These are phyloP conservation scores for Meredithiella fracta DNA, from an alignment of 2,329 filamentous ascomycete genomes.

Conservation along the genomic window DNA sequence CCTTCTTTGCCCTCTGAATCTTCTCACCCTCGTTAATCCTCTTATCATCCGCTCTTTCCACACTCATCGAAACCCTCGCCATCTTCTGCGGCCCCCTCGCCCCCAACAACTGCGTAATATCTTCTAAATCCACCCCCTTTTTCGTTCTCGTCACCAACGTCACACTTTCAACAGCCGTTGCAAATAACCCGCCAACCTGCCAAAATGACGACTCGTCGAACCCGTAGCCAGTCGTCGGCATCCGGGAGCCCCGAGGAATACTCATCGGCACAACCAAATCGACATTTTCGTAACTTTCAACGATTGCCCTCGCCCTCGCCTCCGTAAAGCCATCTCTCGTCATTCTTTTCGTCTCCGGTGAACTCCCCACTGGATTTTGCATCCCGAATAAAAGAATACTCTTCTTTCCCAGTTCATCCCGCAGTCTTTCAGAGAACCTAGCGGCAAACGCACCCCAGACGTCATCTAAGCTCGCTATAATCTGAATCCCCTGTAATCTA, in stretches of 20 bases:
- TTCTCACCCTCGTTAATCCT: slow-evolving; percentile 1
- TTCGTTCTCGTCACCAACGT: slow-evolving; percentile 33
- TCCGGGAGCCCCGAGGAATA: slow-evolving; percentile 33
- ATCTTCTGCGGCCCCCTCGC: slow-evolving; percentile 65
- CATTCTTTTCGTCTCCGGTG: neutral
- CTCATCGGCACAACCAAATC: slow-evolving; percentile 65
- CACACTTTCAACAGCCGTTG: slow-evolving; percentile 60
- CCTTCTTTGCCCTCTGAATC: neutral
- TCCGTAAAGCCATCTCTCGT: slow-evolving; percentile 39
- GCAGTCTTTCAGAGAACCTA: slow-evolving; percentile 56
- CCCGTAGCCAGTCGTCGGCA: slow-evolving; percentile 15
- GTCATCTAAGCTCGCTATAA: slow-evolving; percentile 56
- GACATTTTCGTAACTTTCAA: slow-evolving; percentile 50
- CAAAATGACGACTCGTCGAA: slow-evolving; percentile 53
- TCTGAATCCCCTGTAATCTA: slow-evolving; percentile 72
- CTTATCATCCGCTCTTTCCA: slow-evolving; percentile 20
- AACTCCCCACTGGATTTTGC: slow-evolving; percentile 33
- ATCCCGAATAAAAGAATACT: slow-evolving; percentile 77
- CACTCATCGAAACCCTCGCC: slow-evolving; percentile 53
- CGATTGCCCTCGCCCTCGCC: slow-evolving; percentile 59
- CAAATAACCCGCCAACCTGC: slow-evolving; percentile 64
- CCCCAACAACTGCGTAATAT: slow-evolving; percentile 52
- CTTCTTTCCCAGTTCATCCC: slow-evolving; percentile 83
- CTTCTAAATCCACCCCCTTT: slow-evolving; percentile 35
- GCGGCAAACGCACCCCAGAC: slow-evolving; percentile 67